Conservation (phyloP, 371 early-diverging fungal genomes). For the Apophysomyces elegans region DNA sequence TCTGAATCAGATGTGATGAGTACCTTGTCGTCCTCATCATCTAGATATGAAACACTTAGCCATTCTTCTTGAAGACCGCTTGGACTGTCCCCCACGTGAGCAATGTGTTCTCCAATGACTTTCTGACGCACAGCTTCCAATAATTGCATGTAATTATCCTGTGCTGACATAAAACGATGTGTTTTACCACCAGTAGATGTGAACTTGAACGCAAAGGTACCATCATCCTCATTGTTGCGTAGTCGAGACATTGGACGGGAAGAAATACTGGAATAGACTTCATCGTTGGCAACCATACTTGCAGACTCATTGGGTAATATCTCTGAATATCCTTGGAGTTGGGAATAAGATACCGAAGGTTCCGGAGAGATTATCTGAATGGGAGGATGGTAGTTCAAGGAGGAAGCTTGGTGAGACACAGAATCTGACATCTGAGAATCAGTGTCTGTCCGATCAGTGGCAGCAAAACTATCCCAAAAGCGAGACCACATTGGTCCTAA, state of each 20-base stretch:
- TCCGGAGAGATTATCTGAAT: conserved; percentile 35
- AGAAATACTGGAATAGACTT: conserved; percentile 27
- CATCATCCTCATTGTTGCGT: conserved; percentile 15
- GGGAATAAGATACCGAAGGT: conserved; percentile 48
- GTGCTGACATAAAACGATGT: conserved; percentile 74
- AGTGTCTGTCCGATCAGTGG: conserved; percentile 50
- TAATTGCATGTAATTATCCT: conserved; percentile 51
- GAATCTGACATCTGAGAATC: conserved; percentile 46
- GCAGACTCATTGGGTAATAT: conserved; percentile 51
- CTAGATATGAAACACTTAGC: conserved; percentile 78
- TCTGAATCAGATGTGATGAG: conserved; percentile 77
- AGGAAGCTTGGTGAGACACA: conserved; percentile 23
- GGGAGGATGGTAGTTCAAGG: conserved; percentile 20
- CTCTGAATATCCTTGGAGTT: conserved; percentile 48
- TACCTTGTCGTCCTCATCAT: conserved; percentile 88
- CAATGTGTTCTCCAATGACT: conserved; percentile 29
- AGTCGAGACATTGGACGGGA: conserved; percentile 13
- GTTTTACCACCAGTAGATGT: conserved; percentile 61
- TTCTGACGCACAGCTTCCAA: conserved; percentile 53
- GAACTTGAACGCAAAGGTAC: conserved; percentile 80
- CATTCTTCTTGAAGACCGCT: conserved; percentile 26
- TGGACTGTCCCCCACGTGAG: not conserved
- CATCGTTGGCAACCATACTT: conserved; percentile 48
- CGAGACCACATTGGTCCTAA: conserved; percentile 49
- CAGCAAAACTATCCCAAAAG: conserved; percentile 54